Evolutionary conservation across 192 early-diverging fungal species (phyloP).

Genomic region (Cetraspora pellucida): DNA sequence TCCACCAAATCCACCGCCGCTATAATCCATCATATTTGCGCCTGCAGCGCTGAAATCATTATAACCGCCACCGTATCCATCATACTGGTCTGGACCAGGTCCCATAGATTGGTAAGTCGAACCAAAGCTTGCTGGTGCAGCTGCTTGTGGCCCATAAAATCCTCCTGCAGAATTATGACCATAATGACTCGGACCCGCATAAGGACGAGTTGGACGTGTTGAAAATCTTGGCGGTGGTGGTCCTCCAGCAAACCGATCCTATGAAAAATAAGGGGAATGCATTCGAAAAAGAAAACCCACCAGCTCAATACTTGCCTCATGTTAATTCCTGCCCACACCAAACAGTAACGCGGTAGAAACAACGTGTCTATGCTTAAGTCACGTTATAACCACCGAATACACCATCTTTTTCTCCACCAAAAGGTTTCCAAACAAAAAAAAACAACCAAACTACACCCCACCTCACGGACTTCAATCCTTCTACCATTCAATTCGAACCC

Average conservation of each 20-base stretch:
- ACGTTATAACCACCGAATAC: constrained; percentile 3
- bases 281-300: constrained; percentile 35
- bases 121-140: constrained; percentile 1
- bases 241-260: constrained; percentile 42
- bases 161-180: constrained; percentile 12
- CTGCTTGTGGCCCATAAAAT: constrained; percentile 22
- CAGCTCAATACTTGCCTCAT: constrained; percentile 29
- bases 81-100: constrained; percentile 32
- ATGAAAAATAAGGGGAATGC: constrained; percentile 20
- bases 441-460: constrained; percentile 43
- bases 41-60: constrained; percentile 31
- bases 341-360: neutral
- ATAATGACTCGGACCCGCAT: constrained; percentile 8
- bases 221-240: constrained; percentile 36
- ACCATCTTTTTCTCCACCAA: constrained; percentile 16
- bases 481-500: constrained; percentile 77
- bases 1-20: constrained; percentile 28
- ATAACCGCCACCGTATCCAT: constrained; percentile 30
- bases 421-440: constrained; percentile 22
- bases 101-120: constrained; percentile 17
- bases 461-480: constrained; percentile 82
- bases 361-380: neutral
- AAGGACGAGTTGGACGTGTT: constrained; percentile 27
- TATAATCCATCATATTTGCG: constrained; percentile 37
- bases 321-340: neutral